Percentiles rank a stretch among this genome's conserved stretches.
Conservation (phyloP, 768 basidiomycete species). For the Gyrodon lividus region DNA sequence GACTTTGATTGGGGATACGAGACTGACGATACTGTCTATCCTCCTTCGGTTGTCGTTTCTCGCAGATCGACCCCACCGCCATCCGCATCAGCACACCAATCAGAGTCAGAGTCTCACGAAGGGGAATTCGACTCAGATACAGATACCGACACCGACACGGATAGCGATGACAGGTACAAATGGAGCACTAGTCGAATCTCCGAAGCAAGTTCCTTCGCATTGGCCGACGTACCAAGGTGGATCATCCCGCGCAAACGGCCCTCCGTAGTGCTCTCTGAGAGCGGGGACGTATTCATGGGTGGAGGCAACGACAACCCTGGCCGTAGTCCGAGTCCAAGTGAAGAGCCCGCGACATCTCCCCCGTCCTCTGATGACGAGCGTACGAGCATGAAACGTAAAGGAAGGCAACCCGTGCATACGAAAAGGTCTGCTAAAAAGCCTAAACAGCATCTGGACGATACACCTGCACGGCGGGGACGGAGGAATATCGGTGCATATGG, state of each 20-base stretch:
- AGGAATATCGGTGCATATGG: not conserved
- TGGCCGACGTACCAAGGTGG: constrained; percentile 12
- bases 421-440: constrained; percentile 10
- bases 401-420: not conserved
- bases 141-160: constrained; percentile 16
- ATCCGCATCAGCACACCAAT: not conserved
- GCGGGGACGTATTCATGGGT: not conserved
- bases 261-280: constrained; percentile 14
- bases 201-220: constrained; percentile 4
- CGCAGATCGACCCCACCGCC: not conserved
- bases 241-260: constrained; percentile 21
- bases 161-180: constrained; percentile 15
- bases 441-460: constrained; percentile 12
- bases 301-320: not conserved
- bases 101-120: constrained; percentile 10
- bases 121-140: constrained; percentile 12
- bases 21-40: constrained; percentile 19
- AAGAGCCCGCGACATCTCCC: not conserved
- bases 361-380: constrained; percentile 7
- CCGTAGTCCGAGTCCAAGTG: not conserved
- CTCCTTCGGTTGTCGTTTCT: not conserved
- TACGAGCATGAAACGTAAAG: constrained; percentile 18
- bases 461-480: constrained; percentile 4
- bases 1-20: constrained; percentile 22
- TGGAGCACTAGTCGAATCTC: constrained; percentile 9